phyloP scores from a whole-genome alignment of 352 stramenopile species.

The Pythium coloratum region DNA sequence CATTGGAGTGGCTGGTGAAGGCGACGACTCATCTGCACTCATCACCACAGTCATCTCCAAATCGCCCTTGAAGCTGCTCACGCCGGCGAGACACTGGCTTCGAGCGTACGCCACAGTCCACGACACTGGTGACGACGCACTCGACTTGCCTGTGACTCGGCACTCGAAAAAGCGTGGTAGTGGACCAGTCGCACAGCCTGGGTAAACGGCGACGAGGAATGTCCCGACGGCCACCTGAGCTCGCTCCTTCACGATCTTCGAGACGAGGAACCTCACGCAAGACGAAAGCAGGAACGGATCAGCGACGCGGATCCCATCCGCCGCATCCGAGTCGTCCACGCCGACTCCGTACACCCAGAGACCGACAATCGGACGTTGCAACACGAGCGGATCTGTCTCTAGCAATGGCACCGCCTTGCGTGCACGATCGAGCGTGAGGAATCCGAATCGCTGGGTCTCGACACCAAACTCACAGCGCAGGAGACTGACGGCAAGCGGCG shows the following conservation, averaged over 20 bases:
- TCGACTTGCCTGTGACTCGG: slow-evolving; percentile 26
- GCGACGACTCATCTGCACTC: neutral
- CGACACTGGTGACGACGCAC: slow-evolving; percentile 21
- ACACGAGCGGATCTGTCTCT: slow-evolving; percentile 67
- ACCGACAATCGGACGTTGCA: slow-evolving; percentile 66
- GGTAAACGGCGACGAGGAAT: slow-evolving; percentile 72
- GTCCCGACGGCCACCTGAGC: slow-evolving; percentile 51
- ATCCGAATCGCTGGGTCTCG: slow-evolving; percentile 44
- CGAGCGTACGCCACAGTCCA: slow-evolving; percentile 41
- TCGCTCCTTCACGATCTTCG: slow-evolving; percentile 57
- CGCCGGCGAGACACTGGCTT: slow-evolving; percentile 53
- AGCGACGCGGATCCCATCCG: slow-evolving; percentile 33
- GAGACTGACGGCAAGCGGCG: slow-evolving; percentile 61
- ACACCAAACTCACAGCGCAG: slow-evolving; percentile 53
- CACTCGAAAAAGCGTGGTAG: slow-evolving; percentile 80
- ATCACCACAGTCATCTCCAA: slow-evolving; percentile 47
- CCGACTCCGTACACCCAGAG: slow-evolving; percentile 73
- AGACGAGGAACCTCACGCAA: slow-evolving; percentile 56
- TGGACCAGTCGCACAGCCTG: slow-evolving; percentile 28
- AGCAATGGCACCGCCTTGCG: slow-evolving; percentile 75
- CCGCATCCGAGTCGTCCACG: slow-evolving; percentile 40
- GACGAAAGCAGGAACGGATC: slow-evolving; percentile 62
- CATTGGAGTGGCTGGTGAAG: neutral
- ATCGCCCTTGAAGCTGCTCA: slow-evolving; percentile 52
- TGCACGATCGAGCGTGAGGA: slow-evolving; percentile 72